These are phyloP conservation scores for Diaporthe amygdali DNA, from an alignment of 2,329 filamentous ascomycete genomes.

Conservation along the genomic window DNA sequence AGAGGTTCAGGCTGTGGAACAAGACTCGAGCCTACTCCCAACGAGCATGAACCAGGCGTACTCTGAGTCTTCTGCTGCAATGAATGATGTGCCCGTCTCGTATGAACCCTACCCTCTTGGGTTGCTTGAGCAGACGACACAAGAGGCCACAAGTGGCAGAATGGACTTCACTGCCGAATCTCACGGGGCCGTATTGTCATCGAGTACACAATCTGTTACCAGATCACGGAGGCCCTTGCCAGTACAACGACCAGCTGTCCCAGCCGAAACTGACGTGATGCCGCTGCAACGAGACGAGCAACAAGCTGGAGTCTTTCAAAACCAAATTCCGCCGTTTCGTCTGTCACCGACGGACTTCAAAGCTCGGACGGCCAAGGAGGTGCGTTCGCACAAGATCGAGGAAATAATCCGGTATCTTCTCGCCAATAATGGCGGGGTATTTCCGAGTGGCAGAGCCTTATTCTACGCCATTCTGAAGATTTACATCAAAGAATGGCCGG, in stretches of 20 bases:
- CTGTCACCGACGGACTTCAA: slow-evolving; percentile 29
- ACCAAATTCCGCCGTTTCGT: slow-evolving; percentile 10
- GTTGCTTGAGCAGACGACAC: neutral
- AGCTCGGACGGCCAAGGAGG: slow-evolving; percentile 5
- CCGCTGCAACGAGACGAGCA: neutral
- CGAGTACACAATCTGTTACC: neutral
- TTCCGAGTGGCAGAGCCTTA: slow-evolving; percentile 56
- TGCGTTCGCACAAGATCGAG: slow-evolving; percentile 38
- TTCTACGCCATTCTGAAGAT: slow-evolving; percentile 52
- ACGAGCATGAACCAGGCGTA: neutral
- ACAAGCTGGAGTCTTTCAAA: neutral
- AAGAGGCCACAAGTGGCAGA: neutral
- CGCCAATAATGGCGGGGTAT: slow-evolving; percentile 48
- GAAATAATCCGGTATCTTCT: slow-evolving; percentile 49
- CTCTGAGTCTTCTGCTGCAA: neutral
- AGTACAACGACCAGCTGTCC: neutral
- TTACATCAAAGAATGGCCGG: slow-evolving; percentile 48
- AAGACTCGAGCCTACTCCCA: too few relatives aligned
- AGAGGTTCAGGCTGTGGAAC: neutral
- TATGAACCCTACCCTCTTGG: slow-evolving; percentile 20
- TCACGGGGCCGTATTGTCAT: neutral
- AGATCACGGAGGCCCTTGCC: neutral
- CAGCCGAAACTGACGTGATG: neutral
- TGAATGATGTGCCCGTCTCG: neutral
- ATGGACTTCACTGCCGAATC: neutral